phyloP scores from a whole-genome alignment of 2,329 filamentous ascomycete genomes.

The Aspergillus arachidicola region DNA sequence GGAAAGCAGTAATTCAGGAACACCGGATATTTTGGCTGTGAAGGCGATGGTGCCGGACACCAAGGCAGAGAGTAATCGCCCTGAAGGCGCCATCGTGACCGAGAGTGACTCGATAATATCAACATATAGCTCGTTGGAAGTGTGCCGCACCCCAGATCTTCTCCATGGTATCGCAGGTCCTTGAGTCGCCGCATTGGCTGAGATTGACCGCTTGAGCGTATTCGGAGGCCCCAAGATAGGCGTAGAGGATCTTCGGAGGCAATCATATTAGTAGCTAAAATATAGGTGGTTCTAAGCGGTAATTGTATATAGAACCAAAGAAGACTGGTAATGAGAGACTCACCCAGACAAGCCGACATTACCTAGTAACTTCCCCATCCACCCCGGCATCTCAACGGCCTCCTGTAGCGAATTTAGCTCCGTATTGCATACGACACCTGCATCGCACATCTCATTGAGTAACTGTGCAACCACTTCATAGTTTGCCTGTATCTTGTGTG shows the following conservation, averaged over 20 bases:
- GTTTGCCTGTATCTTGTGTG: constrained; percentile 81
- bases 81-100: constrained; percentile 88
- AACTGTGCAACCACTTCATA: constrained; percentile 95
- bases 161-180: constrained; percentile 78
- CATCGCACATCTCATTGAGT: constrained; percentile 94
- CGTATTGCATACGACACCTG: constrained; percentile 82
- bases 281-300: not conserved
- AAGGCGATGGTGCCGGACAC: constrained; percentile 93
- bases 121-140: constrained; percentile 95
- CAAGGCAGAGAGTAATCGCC: constrained; percentile 80
- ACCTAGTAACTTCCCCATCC: constrained; percentile 84
- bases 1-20: constrained; percentile 84
- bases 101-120: constrained; percentile 89
- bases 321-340: constrained; percentile 11
- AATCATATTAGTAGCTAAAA: not conserved
- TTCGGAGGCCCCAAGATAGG: constrained; percentile 44
- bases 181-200: constrained; percentile 35
- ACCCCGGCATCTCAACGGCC: constrained; percentile 86
- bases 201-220: constrained; percentile 44
- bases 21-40: constrained; percentile 89
- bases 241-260: constrained; percentile 36
- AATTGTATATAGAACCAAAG: not conserved
- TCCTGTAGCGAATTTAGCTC: constrained; percentile 92
- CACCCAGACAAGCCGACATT: constrained; percentile 82
- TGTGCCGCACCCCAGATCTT: constrained; percentile 87